Conservation (phyloP, 2,329 filamentous ascomycete genomes). For the Verticillium dahliae region DNA sequence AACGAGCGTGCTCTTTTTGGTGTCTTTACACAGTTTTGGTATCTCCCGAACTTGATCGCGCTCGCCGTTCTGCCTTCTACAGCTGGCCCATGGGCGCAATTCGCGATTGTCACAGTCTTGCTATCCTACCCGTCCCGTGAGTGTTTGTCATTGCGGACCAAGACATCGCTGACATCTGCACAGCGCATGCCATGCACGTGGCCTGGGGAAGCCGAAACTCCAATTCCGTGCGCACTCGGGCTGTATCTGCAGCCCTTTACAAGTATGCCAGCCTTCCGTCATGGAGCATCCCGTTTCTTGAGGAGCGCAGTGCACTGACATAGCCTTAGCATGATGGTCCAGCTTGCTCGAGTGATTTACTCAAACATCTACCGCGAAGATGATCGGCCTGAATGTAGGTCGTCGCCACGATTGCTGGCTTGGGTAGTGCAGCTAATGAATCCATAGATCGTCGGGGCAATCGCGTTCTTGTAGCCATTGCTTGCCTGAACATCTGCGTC, state of each 20-base stretch:
- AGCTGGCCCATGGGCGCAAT: constrained; percentile 21
- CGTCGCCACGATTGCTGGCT: too few species aligned
- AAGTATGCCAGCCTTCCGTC: constrained; percentile 25
- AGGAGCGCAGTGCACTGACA: not conserved
- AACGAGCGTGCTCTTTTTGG: constrained; percentile 21
- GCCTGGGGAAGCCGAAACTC: constrained; percentile 49
- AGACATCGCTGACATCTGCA: constrained; percentile 15
- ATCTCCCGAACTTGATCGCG: constrained; percentile 23
- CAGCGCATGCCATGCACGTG: constrained; percentile 40
- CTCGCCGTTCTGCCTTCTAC: constrained; percentile 20
- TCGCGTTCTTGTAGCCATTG: constrained; percentile 14
- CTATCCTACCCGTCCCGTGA: constrained; percentile 24
- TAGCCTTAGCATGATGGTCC: constrained; percentile 34
- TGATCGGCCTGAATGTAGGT: constrained; percentile 30
- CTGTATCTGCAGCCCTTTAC: constrained; percentile 57
- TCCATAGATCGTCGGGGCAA: constrained; percentile 8
- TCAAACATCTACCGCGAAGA: constrained; percentile 39
- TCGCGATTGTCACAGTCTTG: constrained; percentile 21
- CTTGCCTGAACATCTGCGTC: constrained; percentile 12
- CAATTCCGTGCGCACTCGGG: constrained; percentile 53
- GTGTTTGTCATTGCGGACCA: not conserved
- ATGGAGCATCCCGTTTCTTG: not conserved
- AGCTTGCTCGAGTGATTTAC: constrained; percentile 36
- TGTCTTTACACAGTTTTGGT: constrained; percentile 24
- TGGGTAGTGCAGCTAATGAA: not conserved